Evolutionary conservation across 805 yeast genomes (phyloP), one percentile per base, ranked within the genome.

Genomic region (Blastobotrys mokoenaii): DNA sequence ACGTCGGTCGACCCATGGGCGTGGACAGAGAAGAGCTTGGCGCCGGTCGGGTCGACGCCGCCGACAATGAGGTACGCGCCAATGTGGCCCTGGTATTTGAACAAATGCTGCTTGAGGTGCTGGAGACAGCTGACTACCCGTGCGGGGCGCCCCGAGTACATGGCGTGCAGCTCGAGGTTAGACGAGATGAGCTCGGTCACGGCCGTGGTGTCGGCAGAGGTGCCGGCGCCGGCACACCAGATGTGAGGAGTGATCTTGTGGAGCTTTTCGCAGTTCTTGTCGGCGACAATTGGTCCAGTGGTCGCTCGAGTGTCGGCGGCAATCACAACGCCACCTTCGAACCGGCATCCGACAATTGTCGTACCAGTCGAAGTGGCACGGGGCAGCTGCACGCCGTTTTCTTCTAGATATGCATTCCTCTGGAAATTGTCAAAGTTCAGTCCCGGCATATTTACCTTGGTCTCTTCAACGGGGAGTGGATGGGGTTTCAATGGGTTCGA

Each of bases 181-280:
- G 96, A 85, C 32, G 87, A 79, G 55, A 88, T 88, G 60, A 93
- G 73, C 65, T 88, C 96, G 3, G 98, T 93, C 34, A 93, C 97
- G 80, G 88, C 87, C 65, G 93, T 97, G 10, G 97, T 93, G 64
- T 93, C 98, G 6, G 98, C 97, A 27, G 98, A 98, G n/a, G 98
- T 93, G 65, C 98, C 98, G 2, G 98, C 98, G 59, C 98, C 98
- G 43, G 98, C 98, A 79, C 98, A 90, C 97, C 97, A 90, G 62
- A 89, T 88, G 60, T 75, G 77, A 8, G 97, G 96, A 5, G 96
- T 76, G 53, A 89, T 73, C 55, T 94, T 71, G 68, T 90, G 97
- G 53, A 93, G 73, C 67, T 90, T 90, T 61, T 88, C 96, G 73
- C 97, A 89, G 70, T 93, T 93, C 72, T 93, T 93, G 69, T 93